These are phyloP conservation scores for Cordyceps fumosorosea DNA, from an alignment of 2,329 filamentous ascomycete species.

Conservation along the genomic window DNA sequence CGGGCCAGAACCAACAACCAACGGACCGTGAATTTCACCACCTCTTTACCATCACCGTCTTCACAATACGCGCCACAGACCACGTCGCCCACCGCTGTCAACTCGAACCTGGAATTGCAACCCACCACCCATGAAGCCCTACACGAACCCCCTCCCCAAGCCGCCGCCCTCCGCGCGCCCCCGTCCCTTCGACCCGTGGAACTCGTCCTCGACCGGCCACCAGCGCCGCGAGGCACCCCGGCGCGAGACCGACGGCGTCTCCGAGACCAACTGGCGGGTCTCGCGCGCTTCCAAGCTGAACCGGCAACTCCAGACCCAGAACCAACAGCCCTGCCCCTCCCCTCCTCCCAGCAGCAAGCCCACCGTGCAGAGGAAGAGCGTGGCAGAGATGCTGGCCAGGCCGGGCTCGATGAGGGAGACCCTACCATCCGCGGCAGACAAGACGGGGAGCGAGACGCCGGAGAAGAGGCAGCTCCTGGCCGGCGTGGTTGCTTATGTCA, in stretches of 20 bases:
- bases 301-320: constrained; percentile 22
- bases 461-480: constrained; percentile 51
- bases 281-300: constrained; percentile 63
- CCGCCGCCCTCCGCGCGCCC: constrained; percentile 34
- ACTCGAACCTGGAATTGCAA: not conserved
- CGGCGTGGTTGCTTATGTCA: constrained; percentile 72
- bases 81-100: too few relatives aligned
- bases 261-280: constrained; percentile 63
- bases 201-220: constrained; percentile 69
- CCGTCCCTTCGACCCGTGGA: constrained; percentile 59
- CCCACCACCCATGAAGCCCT: constrained; percentile 7
- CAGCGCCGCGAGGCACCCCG: constrained; percentile 42
- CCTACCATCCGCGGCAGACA: not conserved
- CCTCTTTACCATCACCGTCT: too few relatives aligned
- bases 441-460: constrained; percentile 29
- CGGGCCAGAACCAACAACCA: too few relatives aligned
- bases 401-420: constrained; percentile 35
- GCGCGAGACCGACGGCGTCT: constrained; percentile 51
- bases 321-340: constrained; percentile 22
- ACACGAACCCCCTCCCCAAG: constrained; percentile 19
- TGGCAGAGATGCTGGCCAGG: constrained; percentile 47
- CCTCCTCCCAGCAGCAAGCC: constrained; percentile 29
- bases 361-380: constrained; percentile 28
- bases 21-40: too few relatives aligned
- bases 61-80: too few relatives aligned